A percentile compares a stretch with the other conserved stretches of the same genome.
These are phyloP conservation scores for Bipolaris gigantea DNA, from an alignment of 2,329 filamentous ascomycete species.

Conservation along the genomic window DNA sequence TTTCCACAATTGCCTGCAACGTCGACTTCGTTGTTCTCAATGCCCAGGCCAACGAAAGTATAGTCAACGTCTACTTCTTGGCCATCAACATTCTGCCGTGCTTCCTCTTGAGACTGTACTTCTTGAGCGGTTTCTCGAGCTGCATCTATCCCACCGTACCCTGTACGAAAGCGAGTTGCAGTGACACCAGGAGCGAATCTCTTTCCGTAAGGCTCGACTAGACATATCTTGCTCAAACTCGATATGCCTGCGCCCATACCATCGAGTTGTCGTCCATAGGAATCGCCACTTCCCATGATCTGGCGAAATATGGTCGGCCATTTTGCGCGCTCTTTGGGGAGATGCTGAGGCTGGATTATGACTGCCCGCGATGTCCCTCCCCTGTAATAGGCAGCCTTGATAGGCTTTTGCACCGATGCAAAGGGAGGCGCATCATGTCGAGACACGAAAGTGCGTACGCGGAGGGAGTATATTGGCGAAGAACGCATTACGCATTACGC, in stretches of 20 bases:
- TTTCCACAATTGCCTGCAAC: slow-evolving; percentile 76
- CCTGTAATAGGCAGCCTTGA: slow-evolving; percentile 62
- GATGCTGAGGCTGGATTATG: slow-evolving; percentile 58
- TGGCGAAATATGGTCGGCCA: slow-evolving; percentile 61
- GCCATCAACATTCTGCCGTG: neutral
- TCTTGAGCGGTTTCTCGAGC: slow-evolving; percentile 9
- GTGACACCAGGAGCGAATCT: neutral
- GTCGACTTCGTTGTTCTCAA: slow-evolving; percentile 64
- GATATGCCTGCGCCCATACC: slow-evolving; percentile 71
- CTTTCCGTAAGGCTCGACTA: slow-evolving; percentile 54
- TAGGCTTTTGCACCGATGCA: slow-evolving; percentile 20
- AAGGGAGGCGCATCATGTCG: slow-evolving; percentile 9
- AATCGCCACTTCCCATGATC: slow-evolving; percentile 65
- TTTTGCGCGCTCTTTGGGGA: slow-evolving; percentile 51
- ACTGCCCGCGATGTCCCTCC: slow-evolving; percentile 71
- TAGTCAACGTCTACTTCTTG: slow-evolving; percentile 61
- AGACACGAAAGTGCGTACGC: slow-evolving; percentile 17
- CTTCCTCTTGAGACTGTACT: slow-evolving; percentile 6
- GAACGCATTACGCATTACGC: slow-evolving; percentile 31
- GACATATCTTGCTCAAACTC: slow-evolving; percentile 70
- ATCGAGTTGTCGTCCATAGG: slow-evolving; percentile 69
- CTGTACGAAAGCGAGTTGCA: slow-evolving; percentile 11
- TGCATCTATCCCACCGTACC: slow-evolving; percentile 16
- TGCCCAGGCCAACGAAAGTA: slow-evolving; percentile 70
- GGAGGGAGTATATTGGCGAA: slow-evolving; percentile 20